phyloP scores from a whole-genome alignment of 192 early-diverging fungal species.

The Gaertneriomyces semiglobifer region DNA sequence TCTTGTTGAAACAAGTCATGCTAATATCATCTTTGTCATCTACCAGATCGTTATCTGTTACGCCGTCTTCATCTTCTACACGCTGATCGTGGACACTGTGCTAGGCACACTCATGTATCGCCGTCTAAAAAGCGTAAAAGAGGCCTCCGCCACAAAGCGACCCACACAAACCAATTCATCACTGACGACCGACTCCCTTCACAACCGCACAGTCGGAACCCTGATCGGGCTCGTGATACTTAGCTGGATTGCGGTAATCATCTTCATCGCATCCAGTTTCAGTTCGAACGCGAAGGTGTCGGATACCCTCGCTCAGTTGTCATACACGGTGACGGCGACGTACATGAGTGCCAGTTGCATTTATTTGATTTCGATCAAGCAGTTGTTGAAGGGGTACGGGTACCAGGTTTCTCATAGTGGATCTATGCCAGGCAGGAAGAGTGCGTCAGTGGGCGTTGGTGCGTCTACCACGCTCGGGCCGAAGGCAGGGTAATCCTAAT shows the following conservation, averaged over 20 bases:
- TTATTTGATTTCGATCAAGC: slow-evolving; percentile 3
- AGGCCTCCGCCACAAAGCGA: too few species aligned
- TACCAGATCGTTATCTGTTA: too few species aligned
- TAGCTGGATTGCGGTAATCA: not conserved
- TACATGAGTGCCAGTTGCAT: not conserved
- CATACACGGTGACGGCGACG: not conserved
- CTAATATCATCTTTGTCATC: too few species aligned
- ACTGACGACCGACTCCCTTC: not conserved
- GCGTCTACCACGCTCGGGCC: too few species aligned
- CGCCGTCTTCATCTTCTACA: not conserved
- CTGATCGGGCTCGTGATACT: not conserved
- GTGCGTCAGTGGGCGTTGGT: too few species aligned
- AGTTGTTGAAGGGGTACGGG: not conserved
- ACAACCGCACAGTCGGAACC: not conserved
- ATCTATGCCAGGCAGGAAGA: not conserved
- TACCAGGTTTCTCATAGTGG: not conserved
- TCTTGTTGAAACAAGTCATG: too few species aligned
- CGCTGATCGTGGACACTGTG: not conserved
- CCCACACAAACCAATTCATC: not conserved
- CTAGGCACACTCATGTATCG: not conserved
- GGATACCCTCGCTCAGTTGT: not conserved
- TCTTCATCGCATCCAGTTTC: not conserved
- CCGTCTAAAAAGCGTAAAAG: not conserved
- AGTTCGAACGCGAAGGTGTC: not conserved
- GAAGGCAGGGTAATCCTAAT: too few species aligned